A percentile compares a stretch with the other conserved stretches of the same genome.
Evolutionary conservation across 768 basidiomycete species (phyloP).

Genomic region (Polyporus arcularius): DNA sequence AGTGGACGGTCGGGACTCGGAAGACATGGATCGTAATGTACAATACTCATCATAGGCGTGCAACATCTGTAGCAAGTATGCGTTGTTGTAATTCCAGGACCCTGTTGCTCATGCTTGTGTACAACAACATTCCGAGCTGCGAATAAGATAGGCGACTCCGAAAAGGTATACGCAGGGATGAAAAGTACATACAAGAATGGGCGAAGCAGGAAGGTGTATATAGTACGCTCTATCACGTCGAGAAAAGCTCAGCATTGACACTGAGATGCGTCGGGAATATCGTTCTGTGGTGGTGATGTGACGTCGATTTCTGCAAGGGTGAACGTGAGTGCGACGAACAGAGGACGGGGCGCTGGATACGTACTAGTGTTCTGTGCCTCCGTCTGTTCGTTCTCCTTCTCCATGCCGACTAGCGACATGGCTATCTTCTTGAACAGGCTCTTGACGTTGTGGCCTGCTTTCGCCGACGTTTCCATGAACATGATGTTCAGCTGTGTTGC

Average conservation of each 20-base stretch:
- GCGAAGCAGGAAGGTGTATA: conserved; percentile 10
- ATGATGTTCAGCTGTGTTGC: conserved; percentile 90
- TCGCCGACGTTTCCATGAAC: conserved; percentile 99
- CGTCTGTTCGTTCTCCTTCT: conserved; percentile 67
- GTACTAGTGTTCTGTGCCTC: conserved; percentile 49
- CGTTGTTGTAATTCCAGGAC: conserved; percentile 6
- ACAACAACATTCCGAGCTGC: conserved; percentile 12
- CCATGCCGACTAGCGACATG: conserved; percentile 95
- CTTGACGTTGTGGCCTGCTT: conserved; percentile 99
- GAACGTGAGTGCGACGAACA: not conserved
- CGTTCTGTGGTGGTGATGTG: conserved; percentile 62
- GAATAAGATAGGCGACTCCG: conserved; percentile 3
- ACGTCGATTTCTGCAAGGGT: conserved; percentile 82
- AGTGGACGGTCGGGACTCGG: no score
- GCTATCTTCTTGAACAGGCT: conserved; percentile 99
- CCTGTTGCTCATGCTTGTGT: not conserved
- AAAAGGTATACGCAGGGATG: not conserved
- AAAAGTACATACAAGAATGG: conserved; percentile 15
- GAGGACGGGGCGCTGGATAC: conserved; percentile 7
- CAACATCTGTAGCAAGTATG: conserved; percentile 12
- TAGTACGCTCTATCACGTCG: conserved; percentile 4
- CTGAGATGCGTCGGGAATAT: conserved; percentile 84
- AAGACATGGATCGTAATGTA: conserved; percentile 2
- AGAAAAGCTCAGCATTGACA: conserved; percentile 68
- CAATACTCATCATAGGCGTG: not conserved